Evolutionary conservation across 2,329 filamentous ascomycete genomes (phyloP), one percentile per base, ranked within the genome.

Genomic region (Botrytis byssoidea): DNA sequence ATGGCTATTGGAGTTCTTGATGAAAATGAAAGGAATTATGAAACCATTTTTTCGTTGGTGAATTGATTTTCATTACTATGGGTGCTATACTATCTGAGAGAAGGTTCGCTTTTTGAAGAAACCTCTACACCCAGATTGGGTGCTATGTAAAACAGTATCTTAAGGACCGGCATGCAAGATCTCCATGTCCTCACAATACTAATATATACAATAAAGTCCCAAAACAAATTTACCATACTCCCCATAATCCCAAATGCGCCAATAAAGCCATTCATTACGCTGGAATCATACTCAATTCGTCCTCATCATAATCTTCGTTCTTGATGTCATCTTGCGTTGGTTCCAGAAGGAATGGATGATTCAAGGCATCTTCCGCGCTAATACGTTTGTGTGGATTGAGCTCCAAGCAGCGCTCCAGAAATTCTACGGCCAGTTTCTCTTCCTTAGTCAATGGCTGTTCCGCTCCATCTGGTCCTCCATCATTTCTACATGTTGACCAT

Each of bases 401-500:
- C 73, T 96, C 93, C 81, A 97, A 87, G 78, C 93, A 93, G 29
- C 88, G 83, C 68, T 88, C 86, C 74, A 97, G 82, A 79, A 97
- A 96, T 60, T 88, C 85, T 0, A 95, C 86, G 0, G 93, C 93
- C 74, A 92, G 85, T 78, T 88, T 89, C 83, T 96, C 93, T 37
- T 94, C 91, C 0, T 85, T 83, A 0, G 85, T 87, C 57, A 96
- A 82, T 2, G 85, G 85, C 8, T 85, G 83, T 70, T 84, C 83
- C 32, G 37, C 42, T 14, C 83, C 87, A 67, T 84, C 85, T 69
- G 84, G 86, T 71, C 87, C 87, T 25, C 88, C 87, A 35, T 90
- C 88, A 73, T 89, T 90, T 35, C 94, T 89, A 74, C 92, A 93
- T 40, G 94, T 97, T 80, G 94, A 96, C 96, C 96, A 99, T 67